Evolutionary conservation across 768 basidiomycete genomes (phyloP), one percentile per base, ranked within the genome.

Genomic region (Tephrocybe sp.): DNA sequence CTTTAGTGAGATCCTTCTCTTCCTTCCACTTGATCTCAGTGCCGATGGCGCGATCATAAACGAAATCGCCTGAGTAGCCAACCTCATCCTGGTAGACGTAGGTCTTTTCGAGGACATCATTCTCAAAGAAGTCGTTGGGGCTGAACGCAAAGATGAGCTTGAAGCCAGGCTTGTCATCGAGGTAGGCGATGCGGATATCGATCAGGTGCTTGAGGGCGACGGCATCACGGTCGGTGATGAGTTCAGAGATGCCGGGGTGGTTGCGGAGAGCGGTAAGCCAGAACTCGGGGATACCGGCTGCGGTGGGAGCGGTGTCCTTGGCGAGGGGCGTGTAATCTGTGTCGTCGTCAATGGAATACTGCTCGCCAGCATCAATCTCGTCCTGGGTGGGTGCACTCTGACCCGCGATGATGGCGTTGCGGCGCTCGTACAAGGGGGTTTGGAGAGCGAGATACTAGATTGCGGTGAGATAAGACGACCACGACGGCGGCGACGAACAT

Each of bases 181-280:
- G 78, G 67, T 97, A 96, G 40, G 83, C 78, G 53, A 97, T 74
- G 39, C 79, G 79, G 56, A 98, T 79, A 62, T 99, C 92, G 53
- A 71, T 73, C 49, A 99, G 83, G 59, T 77, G 69, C 70, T 90
- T 91, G 64, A 99, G 84, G 7, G 93, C 95, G 38, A 64, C 83
- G 53, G 77, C 92, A 66, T 99, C 96, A 48, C 89, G 86, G 60
- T 98, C 94, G 21, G 92, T 96, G 74, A 98, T 92, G 64, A 94
- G 76, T 16, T 95, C 93, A 35, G 79, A 77, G 47, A 98, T 77
- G 42, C 83, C 91, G 47, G 87, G 69, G 67, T 98, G 94, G 70
- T 97, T 98, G 57, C 89, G 84, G 46, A 98, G 78, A 2, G 94
- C 92, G 1, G 97, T 98, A 60, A 97, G 84, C 96, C 96, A 99